phyloP scores from a whole-genome alignment of 2,329 filamentous ascomycete genomes.

The Mycosphaerella sp. region DNA sequence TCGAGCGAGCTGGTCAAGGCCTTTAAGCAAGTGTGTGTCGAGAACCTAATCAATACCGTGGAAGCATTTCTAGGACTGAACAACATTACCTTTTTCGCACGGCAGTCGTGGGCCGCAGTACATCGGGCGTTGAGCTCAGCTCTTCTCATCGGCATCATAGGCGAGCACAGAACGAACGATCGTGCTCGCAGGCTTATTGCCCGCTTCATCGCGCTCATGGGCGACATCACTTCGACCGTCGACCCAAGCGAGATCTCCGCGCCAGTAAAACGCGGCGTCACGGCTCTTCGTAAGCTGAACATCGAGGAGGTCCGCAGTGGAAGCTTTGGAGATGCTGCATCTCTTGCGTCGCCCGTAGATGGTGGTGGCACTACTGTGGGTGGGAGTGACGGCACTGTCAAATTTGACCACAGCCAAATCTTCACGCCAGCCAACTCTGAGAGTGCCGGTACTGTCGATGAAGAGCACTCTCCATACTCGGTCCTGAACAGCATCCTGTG shows the following conservation, averaged over 20 bases:
- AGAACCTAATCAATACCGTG: conserved; percentile 51
- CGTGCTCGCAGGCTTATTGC: conserved; percentile 41
- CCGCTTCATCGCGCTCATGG: conserved; percentile 44
- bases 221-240: conserved; percentile 43
- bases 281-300: conserved; percentile 41
- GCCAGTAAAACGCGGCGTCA: conserved; percentile 44
- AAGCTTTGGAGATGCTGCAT: conserved; percentile 8
- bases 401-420: conserved; percentile 24
- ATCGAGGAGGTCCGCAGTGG: conserved; percentile 19
- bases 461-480: conserved; percentile 44
- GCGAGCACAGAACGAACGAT: conserved; percentile 46
- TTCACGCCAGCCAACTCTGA: conserved; percentile 29
- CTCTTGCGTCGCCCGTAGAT: conserved; percentile 4
- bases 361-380: conserved; percentile 11
- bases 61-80: conserved; percentile 56
- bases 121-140: conserved; percentile 39
- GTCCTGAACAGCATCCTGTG: conserved; percentile 45
- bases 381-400: conserved; percentile 18
- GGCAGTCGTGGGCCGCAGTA: conserved; percentile 35
- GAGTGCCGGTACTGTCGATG: conserved; percentile 24
- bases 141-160: conserved; percentile 36
- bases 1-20: conserved; percentile 42
- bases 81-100: conserved; percentile 41
- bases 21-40: conserved; percentile 51
- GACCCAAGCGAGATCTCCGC: conserved; percentile 45